Conservation (phyloP, 1,284 basidiomycete species). For the Veloboletus limbatus region DNA sequence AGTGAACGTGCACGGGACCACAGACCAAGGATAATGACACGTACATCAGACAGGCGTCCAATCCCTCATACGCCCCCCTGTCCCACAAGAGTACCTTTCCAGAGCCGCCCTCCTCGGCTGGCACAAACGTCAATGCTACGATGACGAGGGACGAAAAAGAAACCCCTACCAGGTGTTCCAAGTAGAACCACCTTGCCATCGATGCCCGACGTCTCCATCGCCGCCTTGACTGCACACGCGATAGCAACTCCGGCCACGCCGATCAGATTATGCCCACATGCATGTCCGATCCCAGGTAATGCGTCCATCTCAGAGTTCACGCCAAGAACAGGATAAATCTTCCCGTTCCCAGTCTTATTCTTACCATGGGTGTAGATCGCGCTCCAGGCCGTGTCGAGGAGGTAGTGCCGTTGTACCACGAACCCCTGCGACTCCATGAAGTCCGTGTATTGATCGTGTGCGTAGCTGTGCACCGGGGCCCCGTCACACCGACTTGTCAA, state of each 20-base stretch:
- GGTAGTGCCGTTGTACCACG: slow-evolving; percentile 52
- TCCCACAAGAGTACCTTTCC: slow-evolving; percentile 67
- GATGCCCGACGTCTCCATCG: slow-evolving; percentile 56
- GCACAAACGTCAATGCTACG: too few relatives aligned
- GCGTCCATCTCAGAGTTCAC: slow-evolving; percentile 76
- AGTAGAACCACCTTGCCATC: slow-evolving; percentile 64
- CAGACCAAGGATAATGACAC: too few relatives aligned
- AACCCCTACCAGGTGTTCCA: slow-evolving; percentile 71
- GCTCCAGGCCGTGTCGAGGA: slow-evolving; percentile 68
- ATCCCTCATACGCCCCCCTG: slow-evolving; percentile 60
- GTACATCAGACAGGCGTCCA: slow-evolving; percentile 67
- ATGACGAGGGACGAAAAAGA: too few relatives aligned
- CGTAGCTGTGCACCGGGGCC: too few relatives aligned
- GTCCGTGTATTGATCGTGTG: slow-evolving; percentile 52
- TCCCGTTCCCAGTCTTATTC: too few relatives aligned
- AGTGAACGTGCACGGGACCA: too few relatives aligned
- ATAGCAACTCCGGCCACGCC: slow-evolving; percentile 70
- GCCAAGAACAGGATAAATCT: slow-evolving; percentile 30
- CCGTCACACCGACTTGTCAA: too few relatives aligned
- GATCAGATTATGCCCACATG: slow-evolving; percentile 79
- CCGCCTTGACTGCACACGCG: slow-evolving; percentile 57
- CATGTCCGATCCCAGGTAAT: slow-evolving; percentile 64
- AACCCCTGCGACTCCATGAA: slow-evolving; percentile 63
- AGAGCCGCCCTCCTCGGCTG: slow-evolving; percentile 72
- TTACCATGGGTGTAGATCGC: slow-evolving; percentile 59